phyloP scores from a whole-genome alignment of 768 basidiomycete genomes.

The Termitomyces sp. region DNA sequence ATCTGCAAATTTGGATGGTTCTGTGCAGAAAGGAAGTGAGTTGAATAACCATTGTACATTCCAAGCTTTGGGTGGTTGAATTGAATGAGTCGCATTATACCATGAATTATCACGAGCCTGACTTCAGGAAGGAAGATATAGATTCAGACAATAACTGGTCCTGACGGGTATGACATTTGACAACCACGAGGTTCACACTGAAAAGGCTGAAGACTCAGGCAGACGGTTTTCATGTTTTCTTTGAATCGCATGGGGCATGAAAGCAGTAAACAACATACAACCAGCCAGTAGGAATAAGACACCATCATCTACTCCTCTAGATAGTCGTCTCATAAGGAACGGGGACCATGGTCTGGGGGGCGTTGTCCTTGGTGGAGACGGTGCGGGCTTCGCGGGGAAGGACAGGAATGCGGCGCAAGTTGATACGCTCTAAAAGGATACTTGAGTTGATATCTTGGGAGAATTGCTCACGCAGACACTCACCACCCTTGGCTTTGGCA shows the following conservation, averaged over 20 bases:
- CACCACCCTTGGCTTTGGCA: conserved; percentile 89
- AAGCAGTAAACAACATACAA: conserved; percentile 21
- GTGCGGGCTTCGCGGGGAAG: conserved; percentile 76
- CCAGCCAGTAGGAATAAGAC: conserved; percentile 14
- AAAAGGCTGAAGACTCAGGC: neutral
- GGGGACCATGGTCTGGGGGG: conserved; percentile 90
- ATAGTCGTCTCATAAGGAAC: conserved; percentile 96
- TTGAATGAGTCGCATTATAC: neutral
- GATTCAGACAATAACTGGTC: neutral
- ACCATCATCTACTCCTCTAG: conserved; percentile 39
- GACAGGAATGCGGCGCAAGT: conserved; percentile 80
- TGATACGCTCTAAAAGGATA: conserved; percentile 56
- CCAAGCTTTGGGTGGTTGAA: neutral
- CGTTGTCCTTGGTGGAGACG: conserved; percentile 69
- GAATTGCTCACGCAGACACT: conserved; percentile 27
- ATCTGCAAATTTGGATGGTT: conserved; percentile 55
- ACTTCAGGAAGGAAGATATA: neutral
- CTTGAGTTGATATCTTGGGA: neutral
- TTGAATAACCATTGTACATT: conserved; percentile 56
- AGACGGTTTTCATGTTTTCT: conserved; percentile 18
- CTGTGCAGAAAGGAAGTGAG: conserved; percentile 70
- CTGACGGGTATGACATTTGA: neutral
- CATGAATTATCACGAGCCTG: neutral
- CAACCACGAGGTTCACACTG: neutral
- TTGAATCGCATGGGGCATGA: conserved; percentile 22